Conservation (phyloP, 108 stramenopile genomes). For the Craspedostauros australis region DNA sequence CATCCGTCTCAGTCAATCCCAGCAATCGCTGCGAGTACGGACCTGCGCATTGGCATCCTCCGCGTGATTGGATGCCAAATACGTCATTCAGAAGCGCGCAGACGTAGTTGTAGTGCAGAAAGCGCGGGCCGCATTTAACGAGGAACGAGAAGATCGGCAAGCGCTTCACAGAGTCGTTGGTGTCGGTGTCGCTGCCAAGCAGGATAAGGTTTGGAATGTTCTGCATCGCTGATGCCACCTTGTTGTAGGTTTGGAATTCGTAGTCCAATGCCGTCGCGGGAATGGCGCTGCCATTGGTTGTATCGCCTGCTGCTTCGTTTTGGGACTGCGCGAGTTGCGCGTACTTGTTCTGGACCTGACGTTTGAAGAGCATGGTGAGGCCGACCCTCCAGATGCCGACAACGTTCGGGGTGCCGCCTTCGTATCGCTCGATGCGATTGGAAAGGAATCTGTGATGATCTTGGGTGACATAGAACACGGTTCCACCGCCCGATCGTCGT, state of each 20-base stretch:
- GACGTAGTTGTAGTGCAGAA: slow-evolving; percentile 97
- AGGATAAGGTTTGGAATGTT: slow-evolving; percentile 74
- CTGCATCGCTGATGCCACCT: slow-evolving; percentile 36
- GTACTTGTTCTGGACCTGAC: slow-evolving; percentile 43
- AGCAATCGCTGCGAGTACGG: slow-evolving; percentile 81
- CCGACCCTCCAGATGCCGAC: slow-evolving; percentile 87
- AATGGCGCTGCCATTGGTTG: neutral
- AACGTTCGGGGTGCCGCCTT: slow-evolving; percentile 97
- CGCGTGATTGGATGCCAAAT: slow-evolving; percentile 95
- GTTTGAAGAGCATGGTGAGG: slow-evolving; percentile 73
- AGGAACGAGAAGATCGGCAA: slow-evolving; percentile 84
- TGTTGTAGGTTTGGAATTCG: slow-evolving; percentile 56
- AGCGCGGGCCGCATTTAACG: slow-evolving; percentile 63
- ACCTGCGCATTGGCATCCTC: slow-evolving; percentile 94
- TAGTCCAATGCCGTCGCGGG: slow-evolving; percentile 41
- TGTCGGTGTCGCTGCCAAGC: slow-evolving; percentile 17
- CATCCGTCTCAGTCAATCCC: slow-evolving; percentile 44
- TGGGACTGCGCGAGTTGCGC: slow-evolving; percentile 12
- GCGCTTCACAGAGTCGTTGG: slow-evolving; percentile 17
- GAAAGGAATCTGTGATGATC: slow-evolving; percentile 87
- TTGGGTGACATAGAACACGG: slow-evolving; percentile 94
- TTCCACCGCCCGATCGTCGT: slow-evolving; percentile 83
- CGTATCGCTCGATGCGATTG: slow-evolving; percentile 94
- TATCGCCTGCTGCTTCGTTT: neutral
- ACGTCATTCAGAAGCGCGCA: slow-evolving; percentile 95